These are phyloP conservation scores for Chlorella sp. DNA, from an alignment of 139 green algal species.

Conservation along the genomic window DNA sequence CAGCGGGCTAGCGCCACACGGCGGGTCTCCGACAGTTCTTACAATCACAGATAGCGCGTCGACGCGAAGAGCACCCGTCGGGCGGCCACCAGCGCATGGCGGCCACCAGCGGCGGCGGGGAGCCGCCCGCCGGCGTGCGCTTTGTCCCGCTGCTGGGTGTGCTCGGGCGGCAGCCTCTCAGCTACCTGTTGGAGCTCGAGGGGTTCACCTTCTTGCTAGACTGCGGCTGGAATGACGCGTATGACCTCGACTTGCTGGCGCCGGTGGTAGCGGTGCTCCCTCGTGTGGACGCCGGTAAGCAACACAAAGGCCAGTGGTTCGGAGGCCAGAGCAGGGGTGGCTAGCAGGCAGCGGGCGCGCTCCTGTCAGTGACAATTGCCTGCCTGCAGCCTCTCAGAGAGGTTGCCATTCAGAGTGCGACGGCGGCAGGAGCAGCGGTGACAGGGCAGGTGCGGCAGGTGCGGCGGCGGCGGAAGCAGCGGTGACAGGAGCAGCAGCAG, in stretches of 20 bases:
- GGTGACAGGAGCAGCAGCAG: no score
- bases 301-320: neutral
- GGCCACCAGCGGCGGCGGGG: neutral
- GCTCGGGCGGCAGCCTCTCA: conserved; percentile 61
- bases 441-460: no score
- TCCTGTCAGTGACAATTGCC: no score
- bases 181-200: conserved; percentile 82
- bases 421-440: no score
- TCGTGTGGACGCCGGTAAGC: conserved; percentile 36
- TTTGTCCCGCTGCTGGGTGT: conserved; percentile 74
- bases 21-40: no score
- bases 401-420: neutral
- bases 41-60: no score
- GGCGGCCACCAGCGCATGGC: neutral
- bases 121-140: conserved; percentile 10
- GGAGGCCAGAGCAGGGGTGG: neutral
- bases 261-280: conserved; percentile 52
- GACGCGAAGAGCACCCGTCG: no score
- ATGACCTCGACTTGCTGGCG: conserved; percentile 63
- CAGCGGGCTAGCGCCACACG: no score
- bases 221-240: conserved; percentile 90
- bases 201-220: conserved; percentile 85
- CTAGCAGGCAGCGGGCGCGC: neutral
- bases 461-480: no score
- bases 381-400: neutral